These are phyloP conservation scores for Trebouxia sp. DNA, from an alignment of 139 green algal species.

Conservation along the genomic window DNA sequence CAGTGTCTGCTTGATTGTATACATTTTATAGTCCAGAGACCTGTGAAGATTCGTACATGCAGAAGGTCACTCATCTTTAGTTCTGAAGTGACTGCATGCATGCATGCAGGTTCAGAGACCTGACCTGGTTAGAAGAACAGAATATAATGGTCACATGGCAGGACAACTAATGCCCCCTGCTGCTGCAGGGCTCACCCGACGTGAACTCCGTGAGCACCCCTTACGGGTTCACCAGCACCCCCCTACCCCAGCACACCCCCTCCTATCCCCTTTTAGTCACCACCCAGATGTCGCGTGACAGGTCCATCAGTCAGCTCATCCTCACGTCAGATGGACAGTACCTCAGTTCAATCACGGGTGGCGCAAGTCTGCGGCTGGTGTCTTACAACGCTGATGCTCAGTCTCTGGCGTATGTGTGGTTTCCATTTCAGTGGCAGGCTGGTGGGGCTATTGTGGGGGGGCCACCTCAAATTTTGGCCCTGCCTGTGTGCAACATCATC, in stretches of 20 bases:
- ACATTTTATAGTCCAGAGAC: too few relatives aligned
- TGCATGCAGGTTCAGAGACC: too few relatives aligned
- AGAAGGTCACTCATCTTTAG: too few relatives aligned
- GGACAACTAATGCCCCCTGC: too few relatives aligned
- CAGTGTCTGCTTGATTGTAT: too few relatives aligned
- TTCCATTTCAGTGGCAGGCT: conserved; percentile 5
- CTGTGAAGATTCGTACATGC: too few relatives aligned
- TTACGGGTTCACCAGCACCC: neutral
- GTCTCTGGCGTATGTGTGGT: neutral
- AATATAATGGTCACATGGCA: too few relatives aligned
- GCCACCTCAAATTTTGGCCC: neutral
- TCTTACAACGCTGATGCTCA: neutral
- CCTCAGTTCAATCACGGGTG: neutral
- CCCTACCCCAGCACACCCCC: neutral
- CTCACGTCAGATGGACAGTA: conserved; percentile 3
- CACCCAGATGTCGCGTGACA: conserved; percentile 8
- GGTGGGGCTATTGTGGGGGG: neutral
- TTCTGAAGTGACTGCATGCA: too few relatives aligned
- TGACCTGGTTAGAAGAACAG: too few relatives aligned
- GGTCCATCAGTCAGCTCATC: neutral
- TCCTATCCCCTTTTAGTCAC: neutral
- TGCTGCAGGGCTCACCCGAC: neutral
- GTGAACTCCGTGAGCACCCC: neutral
- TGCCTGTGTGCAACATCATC: too few relatives aligned
- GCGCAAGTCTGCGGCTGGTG: neutral